Percentiles rank a stretch among this genome's conserved stretches.
Evolutionary conservation across 805 yeast species (phyloP).

Genomic region (Pichia ethanolica): DNA sequence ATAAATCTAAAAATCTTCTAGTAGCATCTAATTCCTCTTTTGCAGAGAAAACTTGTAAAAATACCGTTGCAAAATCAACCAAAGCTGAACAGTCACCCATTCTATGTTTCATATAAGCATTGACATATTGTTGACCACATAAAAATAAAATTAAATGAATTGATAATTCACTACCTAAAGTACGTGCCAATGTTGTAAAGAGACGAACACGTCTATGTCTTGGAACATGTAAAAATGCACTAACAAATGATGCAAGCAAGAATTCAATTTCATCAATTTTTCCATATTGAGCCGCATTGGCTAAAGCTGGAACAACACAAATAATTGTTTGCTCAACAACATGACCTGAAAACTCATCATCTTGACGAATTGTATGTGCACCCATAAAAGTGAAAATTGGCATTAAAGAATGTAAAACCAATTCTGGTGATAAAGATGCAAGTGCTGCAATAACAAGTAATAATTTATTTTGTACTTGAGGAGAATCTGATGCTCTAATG

Average conservation of each 20-base stretch:
- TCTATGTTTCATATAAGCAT: constrained; percentile 46
- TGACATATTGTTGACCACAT: constrained; percentile 71
- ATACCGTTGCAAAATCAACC: constrained; percentile 64
- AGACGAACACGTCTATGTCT: constrained; percentile 89
- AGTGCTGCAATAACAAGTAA: constrained; percentile 78
- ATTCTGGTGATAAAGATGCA: constrained; percentile 85
- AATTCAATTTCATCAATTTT: constrained; percentile 68
- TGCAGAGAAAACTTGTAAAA: constrained; percentile 61
- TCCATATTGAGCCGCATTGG: constrained; percentile 38
- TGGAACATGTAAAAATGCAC: constrained; percentile 93
- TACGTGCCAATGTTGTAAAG: constrained; percentile 67
- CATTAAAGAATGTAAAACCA: constrained; percentile 92
- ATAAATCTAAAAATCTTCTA: constrained; percentile 41
- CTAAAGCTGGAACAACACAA: constrained; percentile 85
- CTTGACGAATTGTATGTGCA: constrained; percentile 92
- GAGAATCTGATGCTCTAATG: constrained; percentile 81
- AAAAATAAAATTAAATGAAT: constrained; percentile 69
- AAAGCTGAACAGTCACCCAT: constrained; percentile 58
- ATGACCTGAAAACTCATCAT: constrained; percentile 88
- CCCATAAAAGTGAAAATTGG: constrained; percentile 99
- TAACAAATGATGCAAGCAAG: constrained; percentile 78
- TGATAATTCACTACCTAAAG: constrained; percentile 62
- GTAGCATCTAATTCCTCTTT: constrained; percentile 58
- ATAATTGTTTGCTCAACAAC: constrained; percentile 89
- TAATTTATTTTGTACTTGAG: constrained; percentile 89